A percentile compares a stretch with the other conserved stretches of the same genome.
These are phyloP conservation scores for Scleroderma bovista DNA, from an alignment of 768 basidiomycete genomes.

Conservation along the genomic window DNA sequence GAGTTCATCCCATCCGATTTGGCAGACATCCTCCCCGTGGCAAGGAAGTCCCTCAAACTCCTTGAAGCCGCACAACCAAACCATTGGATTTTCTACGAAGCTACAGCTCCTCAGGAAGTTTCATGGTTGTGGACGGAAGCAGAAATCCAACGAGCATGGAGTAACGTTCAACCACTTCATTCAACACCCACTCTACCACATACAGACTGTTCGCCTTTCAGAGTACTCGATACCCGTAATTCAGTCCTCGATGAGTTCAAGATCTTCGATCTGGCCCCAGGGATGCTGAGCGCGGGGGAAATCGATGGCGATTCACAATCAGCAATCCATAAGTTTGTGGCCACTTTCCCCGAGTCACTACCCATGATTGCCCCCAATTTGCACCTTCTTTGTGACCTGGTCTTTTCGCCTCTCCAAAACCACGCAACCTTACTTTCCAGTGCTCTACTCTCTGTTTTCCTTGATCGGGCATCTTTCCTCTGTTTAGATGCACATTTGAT, in stretches of 20 bases:
- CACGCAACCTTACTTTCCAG: constrained; percentile 62
- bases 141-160: constrained; percentile 8
- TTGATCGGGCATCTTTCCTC: constrained; percentile 57
- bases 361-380: constrained; percentile 65
- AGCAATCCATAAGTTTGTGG: constrained; percentile 45
- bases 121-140: constrained; percentile 38
- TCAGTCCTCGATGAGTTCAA: constrained; percentile 42
- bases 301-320: constrained; percentile 16
- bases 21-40: constrained; percentile 51
- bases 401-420: constrained; percentile 53
- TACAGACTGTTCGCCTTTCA: neutral
- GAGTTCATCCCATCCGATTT: constrained; percentile 54
- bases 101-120: constrained; percentile 35
- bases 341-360: constrained; percentile 50
- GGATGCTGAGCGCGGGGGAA: constrained; percentile 26
- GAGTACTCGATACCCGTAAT: constrained; percentile 16
- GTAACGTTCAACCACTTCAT: neutral
- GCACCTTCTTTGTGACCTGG: constrained; percentile 52
- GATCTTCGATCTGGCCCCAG: constrained; percentile 67
- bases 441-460: constrained; percentile 61
- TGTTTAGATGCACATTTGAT: constrained; percentile 62
- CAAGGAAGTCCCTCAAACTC: constrained; percentile 63
- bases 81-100: constrained; percentile 49
- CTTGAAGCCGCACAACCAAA: constrained; percentile 60
- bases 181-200: neutral